These are phyloP conservation scores for Sporobolomyces phaffii DNA, from an alignment of 768 basidiomycete genomes.

Conservation along the genomic window DNA sequence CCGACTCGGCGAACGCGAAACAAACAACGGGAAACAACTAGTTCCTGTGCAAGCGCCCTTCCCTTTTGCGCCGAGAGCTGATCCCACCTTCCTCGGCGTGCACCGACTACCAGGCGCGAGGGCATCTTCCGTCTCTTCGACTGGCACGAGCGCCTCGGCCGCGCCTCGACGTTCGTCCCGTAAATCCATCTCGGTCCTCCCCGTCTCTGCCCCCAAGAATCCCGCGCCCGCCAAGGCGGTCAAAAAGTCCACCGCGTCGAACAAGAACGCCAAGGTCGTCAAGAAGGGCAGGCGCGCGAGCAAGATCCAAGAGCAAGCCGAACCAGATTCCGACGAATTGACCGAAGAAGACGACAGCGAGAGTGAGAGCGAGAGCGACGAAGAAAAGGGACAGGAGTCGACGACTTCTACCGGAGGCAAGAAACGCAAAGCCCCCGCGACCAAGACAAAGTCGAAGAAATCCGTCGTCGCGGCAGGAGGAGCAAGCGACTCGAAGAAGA, in stretches of 20 bases:
- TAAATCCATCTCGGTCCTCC: conserved; percentile 9
- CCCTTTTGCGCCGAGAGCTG: no score
- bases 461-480: neutral
- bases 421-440: conserved; percentile 16
- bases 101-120: conserved; percentile 19
- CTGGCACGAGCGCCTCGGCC: neutral
- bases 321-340: conserved; percentile 15
- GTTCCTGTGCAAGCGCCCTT: neutral
- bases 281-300: neutral
- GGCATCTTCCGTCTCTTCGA: conserved; percentile 11
- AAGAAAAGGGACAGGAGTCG: neutral
- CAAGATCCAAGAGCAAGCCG: conserved; percentile 7
- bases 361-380: neutral
- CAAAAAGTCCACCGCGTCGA: neutral
- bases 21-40: neutral
- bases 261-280: conserved; percentile 2
- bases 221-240: neutral
- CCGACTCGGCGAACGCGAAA: neutral
- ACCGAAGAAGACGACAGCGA: no score
- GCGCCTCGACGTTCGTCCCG: conserved; percentile 27
- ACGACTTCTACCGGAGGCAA: neutral
- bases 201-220: neutral
- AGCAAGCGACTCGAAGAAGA: neutral
- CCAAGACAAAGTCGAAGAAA: neutral
- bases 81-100: no score